phyloP scores from a whole-genome alignment of 768 basidiomycete genomes.

The Tephrocybe sp. region DNA sequence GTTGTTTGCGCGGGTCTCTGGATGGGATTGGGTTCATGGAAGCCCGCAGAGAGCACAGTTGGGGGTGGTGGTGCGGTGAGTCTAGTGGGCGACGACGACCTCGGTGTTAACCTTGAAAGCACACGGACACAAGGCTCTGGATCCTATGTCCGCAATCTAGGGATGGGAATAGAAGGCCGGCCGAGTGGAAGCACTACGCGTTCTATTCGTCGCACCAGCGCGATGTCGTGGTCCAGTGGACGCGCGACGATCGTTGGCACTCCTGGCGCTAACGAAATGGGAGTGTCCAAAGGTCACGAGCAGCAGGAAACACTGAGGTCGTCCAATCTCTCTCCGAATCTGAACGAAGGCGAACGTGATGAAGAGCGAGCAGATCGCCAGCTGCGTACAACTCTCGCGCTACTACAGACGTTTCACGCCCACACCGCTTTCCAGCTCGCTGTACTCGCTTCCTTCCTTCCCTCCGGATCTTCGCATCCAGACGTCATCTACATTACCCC shows the following conservation, averaged over 20 bases:
- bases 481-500: constrained; percentile 47
- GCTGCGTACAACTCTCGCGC: constrained; percentile 48
- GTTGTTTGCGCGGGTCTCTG: constrained; percentile 80
- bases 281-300: background rate
- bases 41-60: constrained; percentile 42
- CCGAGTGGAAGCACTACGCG: constrained; percentile 26
- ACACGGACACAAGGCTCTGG: background rate
- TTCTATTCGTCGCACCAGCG: constrained; percentile 40
- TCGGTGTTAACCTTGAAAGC: constrained; percentile 30
- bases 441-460: constrained; percentile 36
- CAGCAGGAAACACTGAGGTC: constrained; percentile 8
- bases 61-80: constrained; percentile 54
- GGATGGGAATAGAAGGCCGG: constrained; percentile 72
- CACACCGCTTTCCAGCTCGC: constrained; percentile 59
- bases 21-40: constrained; percentile 75
- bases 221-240: constrained; percentile 49
- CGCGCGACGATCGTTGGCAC: constrained; percentile 30
- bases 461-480: constrained; percentile 4
- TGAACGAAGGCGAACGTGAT: constrained; percentile 20
- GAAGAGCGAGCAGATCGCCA: constrained; percentile 30
- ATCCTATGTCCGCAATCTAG: constrained; percentile 51
- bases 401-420: constrained; percentile 69
- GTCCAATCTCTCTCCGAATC: background rate
- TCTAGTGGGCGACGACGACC: constrained; percentile 67
- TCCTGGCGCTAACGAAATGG: constrained; percentile 27